A percentile compares a stretch with the other conserved stretches of the same genome.
Conservation (phyloP, 441 rosid genomes). For the Corymbia citriodora region DNA sequence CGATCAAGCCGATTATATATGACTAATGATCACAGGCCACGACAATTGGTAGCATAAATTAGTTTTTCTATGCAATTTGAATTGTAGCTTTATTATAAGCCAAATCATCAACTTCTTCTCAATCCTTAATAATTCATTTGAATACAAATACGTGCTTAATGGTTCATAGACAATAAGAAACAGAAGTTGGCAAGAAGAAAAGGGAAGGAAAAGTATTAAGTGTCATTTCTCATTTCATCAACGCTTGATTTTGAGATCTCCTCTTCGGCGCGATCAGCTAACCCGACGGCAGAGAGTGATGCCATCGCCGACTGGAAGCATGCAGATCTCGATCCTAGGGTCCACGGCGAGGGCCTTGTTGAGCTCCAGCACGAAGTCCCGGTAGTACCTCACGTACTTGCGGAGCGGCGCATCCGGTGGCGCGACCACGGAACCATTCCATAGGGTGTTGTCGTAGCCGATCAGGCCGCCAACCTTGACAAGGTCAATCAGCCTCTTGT, state of each 20-base stretch:
- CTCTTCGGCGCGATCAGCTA: constrained; percentile 12
- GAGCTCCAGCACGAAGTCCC: constrained; percentile 83
- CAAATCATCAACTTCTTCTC: not conserved
- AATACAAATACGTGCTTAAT: not conserved
- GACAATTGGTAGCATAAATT: not conserved
- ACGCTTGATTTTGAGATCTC: not conserved
- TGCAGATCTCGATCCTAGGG: constrained; percentile 94
- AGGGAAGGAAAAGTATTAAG: not conserved
- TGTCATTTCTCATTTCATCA: accelerated
- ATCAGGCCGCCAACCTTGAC: constrained; percentile 86
- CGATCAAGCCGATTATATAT: not conserved
- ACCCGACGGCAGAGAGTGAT: constrained; percentile 96
- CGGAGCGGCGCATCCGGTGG: constrained; percentile 76
- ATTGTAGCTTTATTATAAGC: not conserved
- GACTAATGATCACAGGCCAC: not conserved
- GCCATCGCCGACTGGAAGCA: constrained; percentile 95
- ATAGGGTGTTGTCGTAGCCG: constrained; percentile 96
- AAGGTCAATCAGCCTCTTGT: constrained; percentile 66
- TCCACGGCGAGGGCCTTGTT: constrained; percentile 94
- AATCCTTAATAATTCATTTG: not conserved
- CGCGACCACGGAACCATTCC: constrained; percentile 93
- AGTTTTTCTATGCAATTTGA: not conserved
- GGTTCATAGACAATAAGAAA: not conserved
- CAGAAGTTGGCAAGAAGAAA: not conserved
- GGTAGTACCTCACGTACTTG: constrained; percentile 63